These are phyloP conservation scores for Claviceps fusiformis DNA, from an alignment of 2,329 filamentous ascomycete genomes.

Conservation along the genomic window DNA sequence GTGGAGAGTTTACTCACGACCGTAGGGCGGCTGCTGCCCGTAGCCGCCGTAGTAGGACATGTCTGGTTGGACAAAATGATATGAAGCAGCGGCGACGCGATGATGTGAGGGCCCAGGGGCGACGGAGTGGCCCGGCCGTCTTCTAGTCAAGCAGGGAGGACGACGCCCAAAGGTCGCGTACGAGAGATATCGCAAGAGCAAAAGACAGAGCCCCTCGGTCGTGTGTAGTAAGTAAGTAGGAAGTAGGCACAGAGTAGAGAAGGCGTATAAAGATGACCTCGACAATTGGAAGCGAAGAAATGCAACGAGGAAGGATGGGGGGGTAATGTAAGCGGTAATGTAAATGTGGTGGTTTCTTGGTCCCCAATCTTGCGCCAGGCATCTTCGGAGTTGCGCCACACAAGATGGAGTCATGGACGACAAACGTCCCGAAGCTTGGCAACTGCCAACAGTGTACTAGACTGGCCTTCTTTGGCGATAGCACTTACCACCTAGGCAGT, in stretches of 20 bases:
- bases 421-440: not conserved
- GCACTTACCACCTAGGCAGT: not conserved
- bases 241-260: not conserved
- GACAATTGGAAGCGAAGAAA: not conserved
- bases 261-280: not conserved
- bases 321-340: not conserved
- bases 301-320: not conserved
- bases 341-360: no score
- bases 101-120: not conserved
- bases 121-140: no score
- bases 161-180: not conserved
- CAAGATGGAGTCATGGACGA: no score
- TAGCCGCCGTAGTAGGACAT: conserved; percentile 24
- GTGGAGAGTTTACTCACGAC: conserved; percentile 20
- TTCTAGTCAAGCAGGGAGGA: not conserved
- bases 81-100: not conserved
- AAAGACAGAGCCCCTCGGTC: no score
- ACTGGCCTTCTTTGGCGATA: not conserved
- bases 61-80: not conserved
- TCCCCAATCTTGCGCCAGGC: no score
- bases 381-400: no score
- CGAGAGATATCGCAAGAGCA: not conserved
- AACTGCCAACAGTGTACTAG: not conserved
- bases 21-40: conserved; percentile 14
- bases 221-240: not conserved